Conservation (phyloP, 2,329 filamentous ascomycete genomes). For the Pestalotiopsis fici region DNA sequence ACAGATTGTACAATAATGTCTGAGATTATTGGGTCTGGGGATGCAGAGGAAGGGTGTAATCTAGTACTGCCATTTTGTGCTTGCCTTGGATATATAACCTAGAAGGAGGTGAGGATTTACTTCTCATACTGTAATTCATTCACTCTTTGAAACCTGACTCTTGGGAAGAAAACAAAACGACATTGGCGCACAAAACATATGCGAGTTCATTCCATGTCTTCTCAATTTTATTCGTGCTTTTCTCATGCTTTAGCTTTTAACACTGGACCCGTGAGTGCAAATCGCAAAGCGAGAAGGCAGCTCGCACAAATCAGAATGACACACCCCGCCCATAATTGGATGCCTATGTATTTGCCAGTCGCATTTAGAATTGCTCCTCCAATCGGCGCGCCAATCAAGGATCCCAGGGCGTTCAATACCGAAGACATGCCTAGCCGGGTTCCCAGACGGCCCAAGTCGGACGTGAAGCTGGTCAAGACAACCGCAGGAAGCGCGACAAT, state of each 20-base stretch:
- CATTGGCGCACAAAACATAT: too few relatives aligned
- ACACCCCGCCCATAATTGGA: slow-evolving; percentile 29
- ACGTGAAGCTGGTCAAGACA: slow-evolving; percentile 24
- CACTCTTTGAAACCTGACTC: too few relatives aligned
- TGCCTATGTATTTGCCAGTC: slow-evolving; percentile 25
- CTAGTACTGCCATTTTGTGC: neutral
- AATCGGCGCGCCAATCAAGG: slow-evolving; percentile 52
- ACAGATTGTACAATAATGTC: too few relatives aligned
- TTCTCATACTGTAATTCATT: too few relatives aligned
- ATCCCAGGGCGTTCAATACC: slow-evolving; percentile 39
- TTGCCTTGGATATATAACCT: too few relatives aligned
- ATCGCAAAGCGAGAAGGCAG: slow-evolving; percentile 15
- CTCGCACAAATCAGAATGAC: slow-evolving; percentile 21
- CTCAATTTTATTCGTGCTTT: neutral
- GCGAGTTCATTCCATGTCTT: too few relatives aligned
- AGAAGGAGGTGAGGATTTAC: too few relatives aligned
- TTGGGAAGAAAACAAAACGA: too few relatives aligned
- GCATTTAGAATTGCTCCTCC: slow-evolving; percentile 45
- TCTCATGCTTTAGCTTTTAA: slow-evolving; percentile 14
- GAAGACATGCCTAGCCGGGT: slow-evolving; percentile 44
- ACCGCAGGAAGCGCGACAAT: slow-evolving; percentile 44
- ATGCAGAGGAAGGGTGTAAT: too few relatives aligned
- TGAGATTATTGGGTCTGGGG: too few relatives aligned
- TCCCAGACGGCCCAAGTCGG: slow-evolving; percentile 29
- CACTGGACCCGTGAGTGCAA: slow-evolving; percentile 16